Evolutionary conservation across 192 early-diverging fungal genomes (phyloP).

Genomic region (Coemansia biformis): DNA sequence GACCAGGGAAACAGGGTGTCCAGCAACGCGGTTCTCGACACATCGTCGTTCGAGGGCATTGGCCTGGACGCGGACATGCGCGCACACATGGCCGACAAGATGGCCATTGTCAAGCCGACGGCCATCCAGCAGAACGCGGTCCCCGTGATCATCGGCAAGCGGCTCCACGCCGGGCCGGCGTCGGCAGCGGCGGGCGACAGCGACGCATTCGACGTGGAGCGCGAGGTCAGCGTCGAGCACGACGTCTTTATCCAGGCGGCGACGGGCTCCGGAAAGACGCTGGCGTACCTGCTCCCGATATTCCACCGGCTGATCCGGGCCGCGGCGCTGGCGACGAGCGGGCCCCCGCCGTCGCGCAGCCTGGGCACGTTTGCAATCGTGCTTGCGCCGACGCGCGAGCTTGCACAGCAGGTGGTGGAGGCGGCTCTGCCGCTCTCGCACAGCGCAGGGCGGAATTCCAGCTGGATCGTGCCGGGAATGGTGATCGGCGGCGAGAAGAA

Average conservation of each 20-base stretch:
- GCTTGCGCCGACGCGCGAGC: conserved; percentile 93
- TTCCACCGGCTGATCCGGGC: conserved; percentile 78
- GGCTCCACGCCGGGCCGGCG: conserved; percentile 3
- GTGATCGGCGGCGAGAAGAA: conserved; percentile 80
- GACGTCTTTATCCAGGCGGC: conserved; percentile 92
- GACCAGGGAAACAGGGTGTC: conserved; percentile 30
- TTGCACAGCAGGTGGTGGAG: conserved; percentile 88
- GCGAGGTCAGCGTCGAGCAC: conserved; percentile 44
- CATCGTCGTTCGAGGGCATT: conserved; percentile 64
- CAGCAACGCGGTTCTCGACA: conserved; percentile 46
- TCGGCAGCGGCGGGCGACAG: neutral
- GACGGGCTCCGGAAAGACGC: conserved; percentile 97
- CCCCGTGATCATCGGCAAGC: conserved; percentile 60
- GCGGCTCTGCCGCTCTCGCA: conserved; percentile 69
- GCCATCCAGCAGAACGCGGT: conserved; percentile 84
- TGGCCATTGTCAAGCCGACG: conserved; percentile 77
- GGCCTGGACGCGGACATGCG: conserved; percentile 71
- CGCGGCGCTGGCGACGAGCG: conserved; percentile 30
- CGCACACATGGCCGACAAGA: conserved; percentile 62
- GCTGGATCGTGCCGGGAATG: conserved; percentile 81
- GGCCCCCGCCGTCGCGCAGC: conserved; percentile 55
- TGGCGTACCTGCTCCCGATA: conserved; percentile 91
- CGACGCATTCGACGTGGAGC: conserved; percentile 46
- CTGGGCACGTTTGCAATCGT: conserved; percentile 90
- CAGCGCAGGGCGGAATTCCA: conserved; percentile 34